Percentiles rank a stretch among this genome's conserved stretches.
phyloP scores from a whole-genome alignment of 768 basidiomycete genomes.

The Phaeotremella skinneri region DNA sequence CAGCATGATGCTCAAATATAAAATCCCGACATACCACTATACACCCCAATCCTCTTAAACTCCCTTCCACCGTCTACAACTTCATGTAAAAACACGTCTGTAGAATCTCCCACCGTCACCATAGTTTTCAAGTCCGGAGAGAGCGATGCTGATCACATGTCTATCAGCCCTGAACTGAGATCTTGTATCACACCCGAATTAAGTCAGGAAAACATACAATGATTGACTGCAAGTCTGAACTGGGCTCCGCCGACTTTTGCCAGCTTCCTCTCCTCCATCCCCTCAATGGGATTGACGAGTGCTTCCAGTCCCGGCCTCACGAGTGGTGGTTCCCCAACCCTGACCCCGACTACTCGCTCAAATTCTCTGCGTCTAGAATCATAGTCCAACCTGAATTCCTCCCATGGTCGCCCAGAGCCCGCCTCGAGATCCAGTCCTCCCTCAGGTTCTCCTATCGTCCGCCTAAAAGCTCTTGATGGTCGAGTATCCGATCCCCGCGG shows the following conservation, averaged over 20 bases:
- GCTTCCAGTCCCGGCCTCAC: neutral
- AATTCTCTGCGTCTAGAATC: constrained; percentile 18
- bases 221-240: constrained; percentile 47
- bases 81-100: constrained; percentile 76
- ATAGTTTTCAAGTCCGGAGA: constrained; percentile 84
- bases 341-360: constrained; percentile 23
- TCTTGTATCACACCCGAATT: constrained; percentile 3
- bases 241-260: constrained; percentile 41
- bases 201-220: constrained; percentile 34
- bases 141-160: constrained; percentile 65
- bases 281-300: neutral
- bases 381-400: constrained; percentile 8
- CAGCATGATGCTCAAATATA: neutral
- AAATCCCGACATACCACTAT: constrained; percentile 49
- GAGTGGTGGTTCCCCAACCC: constrained; percentile 11
- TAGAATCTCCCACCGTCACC: constrained; percentile 86
- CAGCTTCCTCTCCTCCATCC: constrained; percentile 27
- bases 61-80: constrained; percentile 62
- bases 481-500: no score
- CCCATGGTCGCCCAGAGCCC: constrained; percentile 1
- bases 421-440: neutral
- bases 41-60: constrained; percentile 67
- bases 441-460: no score
- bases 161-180: constrained; percentile 8
- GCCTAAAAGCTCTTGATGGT: no score